Base-by-base conservation (phyloP, 2,329 filamentous ascomycete genomes). In the Aspergillus sp. region DNA sequence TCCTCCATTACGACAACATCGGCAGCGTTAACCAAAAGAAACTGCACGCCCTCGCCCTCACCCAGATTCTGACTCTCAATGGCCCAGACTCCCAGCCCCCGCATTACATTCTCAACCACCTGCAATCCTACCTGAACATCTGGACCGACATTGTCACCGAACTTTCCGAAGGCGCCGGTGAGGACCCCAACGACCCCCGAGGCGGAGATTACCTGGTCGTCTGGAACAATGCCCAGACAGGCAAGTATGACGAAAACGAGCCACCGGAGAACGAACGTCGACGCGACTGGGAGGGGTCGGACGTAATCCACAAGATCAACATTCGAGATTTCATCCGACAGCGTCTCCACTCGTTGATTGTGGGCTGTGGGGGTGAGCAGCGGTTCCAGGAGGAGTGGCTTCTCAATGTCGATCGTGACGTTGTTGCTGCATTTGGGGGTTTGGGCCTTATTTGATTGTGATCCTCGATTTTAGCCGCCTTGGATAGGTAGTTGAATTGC, bases 121-220 rank as follows among this genome's bases (percentile, higher is more conserved):
- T 75, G 26, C 72, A 75, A 49, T 69, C 67, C 5, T 68, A 74
- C 38, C 58, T 75, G 9, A 71, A 60, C 5, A 57, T 71, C 27
- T 75, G 71, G 71, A 74, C 71, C 3, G 68, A 73, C 45, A 61
- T 72, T 19, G 58, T 71, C 33, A 67, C 64, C 19, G 71, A 74
- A 41, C 56, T 74, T 2, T 61, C 67, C 9, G 68, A 73, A 35
- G 69, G 67, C 10, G 55, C 63, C 1, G 57, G 58, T 13, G 57
- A 63, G 5, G 69, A 71, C 30, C 58, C 60, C 27, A 58, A 61
- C 40, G 58, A 58, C 32, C 53, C 54, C 2, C 52, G 51, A 9
- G 41, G 47, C 12, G 63, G 68, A 33, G 70, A 73, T 44, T 71
- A 73, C 42, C 57, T 73, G 6, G 63, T 70, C 38, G 61, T 57